Conservation (phyloP, 352 stramenopile species). For the Globisporangium abappressorium region DNA sequence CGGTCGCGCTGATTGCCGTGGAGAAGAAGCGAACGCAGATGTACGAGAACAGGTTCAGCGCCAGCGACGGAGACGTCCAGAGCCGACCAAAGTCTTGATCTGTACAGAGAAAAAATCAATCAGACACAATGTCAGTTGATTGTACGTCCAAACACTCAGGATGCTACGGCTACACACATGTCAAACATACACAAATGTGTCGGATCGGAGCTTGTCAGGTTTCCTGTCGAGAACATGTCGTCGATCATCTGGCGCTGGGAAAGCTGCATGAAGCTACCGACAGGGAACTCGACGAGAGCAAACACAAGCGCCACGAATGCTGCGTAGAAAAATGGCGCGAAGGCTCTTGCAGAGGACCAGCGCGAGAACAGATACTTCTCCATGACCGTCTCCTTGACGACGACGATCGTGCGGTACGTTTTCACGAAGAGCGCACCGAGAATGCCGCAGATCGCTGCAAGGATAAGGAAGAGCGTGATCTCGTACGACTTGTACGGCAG, state of each 20-base stretch:
- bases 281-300: slow-evolving; percentile 62
- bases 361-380: slow-evolving; percentile 28
- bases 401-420: slow-evolving; percentile 49
- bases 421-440: slow-evolving; percentile 80
- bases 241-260: slow-evolving; percentile 79
- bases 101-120: slow-evolving; percentile 8
- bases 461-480: slow-evolving; percentile 69
- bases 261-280: slow-evolving; percentile 81
- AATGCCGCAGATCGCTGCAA: slow-evolving; percentile 81
- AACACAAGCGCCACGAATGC: slow-evolving; percentile 64
- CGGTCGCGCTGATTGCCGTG: slow-evolving; percentile 68
- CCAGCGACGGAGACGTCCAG: slow-evolving; percentile 61
- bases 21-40: slow-evolving; percentile 76
- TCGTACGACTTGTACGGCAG: slow-evolving; percentile 77
- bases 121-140: background rate
- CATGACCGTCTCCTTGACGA: slow-evolving; percentile 40
- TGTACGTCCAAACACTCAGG: background rate
- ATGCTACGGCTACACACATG: background rate
- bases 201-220: slow-evolving; percentile 36
- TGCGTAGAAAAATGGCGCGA: slow-evolving; percentile 66
- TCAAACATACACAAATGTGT: slow-evolving; percentile 26
- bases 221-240: slow-evolving; percentile 80
- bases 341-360: slow-evolving; percentile 21
- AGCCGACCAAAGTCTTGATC: slow-evolving; percentile 41
- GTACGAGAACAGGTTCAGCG: slow-evolving; percentile 68